These are phyloP conservation scores for Urtica urens DNA, from an alignment of 306 rosid genomes.

Conservation along the genomic window DNA sequence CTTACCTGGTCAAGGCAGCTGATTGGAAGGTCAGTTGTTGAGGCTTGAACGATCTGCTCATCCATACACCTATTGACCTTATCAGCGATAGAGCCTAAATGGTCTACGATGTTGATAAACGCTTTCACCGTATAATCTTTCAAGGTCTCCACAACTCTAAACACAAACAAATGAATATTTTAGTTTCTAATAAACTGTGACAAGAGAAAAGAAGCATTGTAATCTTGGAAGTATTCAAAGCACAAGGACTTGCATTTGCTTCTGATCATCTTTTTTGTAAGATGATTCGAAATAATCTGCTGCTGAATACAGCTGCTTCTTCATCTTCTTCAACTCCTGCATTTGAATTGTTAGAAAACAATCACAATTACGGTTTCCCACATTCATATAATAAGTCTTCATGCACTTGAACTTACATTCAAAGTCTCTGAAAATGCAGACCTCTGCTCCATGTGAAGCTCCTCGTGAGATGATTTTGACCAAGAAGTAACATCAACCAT, in stretches of 20 bases:
- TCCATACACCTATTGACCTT: constrained; percentile 26
- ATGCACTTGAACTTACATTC: constrained; percentile 10
- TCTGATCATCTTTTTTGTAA: constrained; percentile 22
- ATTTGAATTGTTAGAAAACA: background rate
- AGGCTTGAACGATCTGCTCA: constrained; percentile 11
- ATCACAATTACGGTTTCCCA: background rate
- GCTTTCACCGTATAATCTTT: constrained; percentile 34
- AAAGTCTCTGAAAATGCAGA: constrained; percentile 27
- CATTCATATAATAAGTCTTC: background rate
- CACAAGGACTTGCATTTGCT: constrained; percentile 16
- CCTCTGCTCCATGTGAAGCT: constrained; percentile 32
- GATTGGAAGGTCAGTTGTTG: constrained; percentile 17
- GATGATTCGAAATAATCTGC: constrained; percentile 31
- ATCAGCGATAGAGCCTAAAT: constrained; percentile 26
- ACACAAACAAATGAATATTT: background rate
- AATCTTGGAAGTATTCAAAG: background rate
- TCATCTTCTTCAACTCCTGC: constrained; percentile 33
- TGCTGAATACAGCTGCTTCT: constrained; percentile 33
- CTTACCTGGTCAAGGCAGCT: constrained; percentile 23
- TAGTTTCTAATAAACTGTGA: background rate
- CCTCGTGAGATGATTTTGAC: constrained; percentile 26
- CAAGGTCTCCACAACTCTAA: constrained; percentile 27
- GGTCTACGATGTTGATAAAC: constrained; percentile 27
- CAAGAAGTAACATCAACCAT: no score
- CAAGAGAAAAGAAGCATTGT: background rate